Evolutionary conservation across 331 rosid genomes (phyloP).

Genomic region (Quercus tomentella): DNA sequence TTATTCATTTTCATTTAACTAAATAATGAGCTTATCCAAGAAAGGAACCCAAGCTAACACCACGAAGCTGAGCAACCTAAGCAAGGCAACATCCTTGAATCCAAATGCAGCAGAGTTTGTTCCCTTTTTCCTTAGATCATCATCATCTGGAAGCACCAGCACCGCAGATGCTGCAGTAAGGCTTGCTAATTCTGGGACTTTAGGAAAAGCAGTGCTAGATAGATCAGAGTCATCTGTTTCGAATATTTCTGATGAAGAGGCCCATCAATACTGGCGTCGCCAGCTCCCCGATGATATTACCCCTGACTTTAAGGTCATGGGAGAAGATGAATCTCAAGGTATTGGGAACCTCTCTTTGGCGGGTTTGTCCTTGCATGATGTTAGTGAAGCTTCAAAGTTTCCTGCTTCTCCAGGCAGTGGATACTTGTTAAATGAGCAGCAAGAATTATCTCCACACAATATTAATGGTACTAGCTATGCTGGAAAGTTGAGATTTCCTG

Average conservation of each 20-base stretch:
- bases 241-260: slow-evolving; percentile 87
- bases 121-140: slow-evolving; percentile 75
- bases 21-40: slow-evolving; percentile 81
- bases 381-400: slow-evolving; percentile 45
- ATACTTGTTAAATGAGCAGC: slow-evolving; percentile 53
- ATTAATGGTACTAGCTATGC: slow-evolving; percentile 52
- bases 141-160: slow-evolving; percentile 63
- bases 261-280: slow-evolving; percentile 87
- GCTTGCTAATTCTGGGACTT: slow-evolving; percentile 48
- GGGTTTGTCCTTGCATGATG: slow-evolving; percentile 72
- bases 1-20: slow-evolving; percentile 26
- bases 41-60: slow-evolving; percentile 48
- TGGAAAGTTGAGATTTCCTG: slow-evolving; percentile 58
- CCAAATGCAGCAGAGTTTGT: slow-evolving; percentile 96
- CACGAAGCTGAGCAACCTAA: slow-evolving; percentile 40
- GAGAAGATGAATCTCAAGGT: slow-evolving; percentile 74
- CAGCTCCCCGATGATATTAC: slow-evolving; percentile 98
- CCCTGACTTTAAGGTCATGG: slow-evolving; percentile 86
- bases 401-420: slow-evolving; percentile 58
- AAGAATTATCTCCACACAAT: slow-evolving; percentile 33
- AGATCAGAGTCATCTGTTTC: slow-evolving; percentile 75
- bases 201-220: slow-evolving; percentile 82
- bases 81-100: slow-evolving; percentile 61
- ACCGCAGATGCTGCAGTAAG: slow-evolving; percentile 37
- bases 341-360: slow-evolving; percentile 59